Percentiles rank a stretch among this genome's conserved stretches.
Conservation (phyloP, 495 filamentous ascomycete species). For the Trichoderma asperelloides region DNA sequence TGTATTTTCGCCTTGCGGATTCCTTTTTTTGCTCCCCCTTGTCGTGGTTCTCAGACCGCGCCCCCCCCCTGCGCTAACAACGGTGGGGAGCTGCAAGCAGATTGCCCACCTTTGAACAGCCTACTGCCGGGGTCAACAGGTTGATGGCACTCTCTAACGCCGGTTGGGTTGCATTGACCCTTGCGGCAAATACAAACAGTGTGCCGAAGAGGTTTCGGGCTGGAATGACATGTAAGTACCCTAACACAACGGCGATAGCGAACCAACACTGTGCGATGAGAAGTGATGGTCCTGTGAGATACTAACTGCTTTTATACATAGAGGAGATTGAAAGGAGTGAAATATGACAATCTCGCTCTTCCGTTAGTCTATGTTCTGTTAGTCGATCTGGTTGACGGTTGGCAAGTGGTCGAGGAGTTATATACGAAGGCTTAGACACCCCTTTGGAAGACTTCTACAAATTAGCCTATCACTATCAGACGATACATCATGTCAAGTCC, state of each 20-base stretch:
- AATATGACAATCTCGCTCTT: neutral
- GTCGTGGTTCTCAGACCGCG: neutral
- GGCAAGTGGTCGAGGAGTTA: neutral
- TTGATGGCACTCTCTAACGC: neutral
- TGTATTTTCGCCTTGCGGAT: no score
- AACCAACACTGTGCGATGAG: no score
- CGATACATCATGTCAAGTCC: conserved; percentile 11
- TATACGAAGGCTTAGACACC: neutral
- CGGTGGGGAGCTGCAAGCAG: neutral
- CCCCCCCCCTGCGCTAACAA: neutral
- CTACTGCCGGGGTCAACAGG: neutral
- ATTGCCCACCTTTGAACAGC: neutral
- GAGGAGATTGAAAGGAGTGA: neutral
- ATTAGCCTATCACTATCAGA: neutral
- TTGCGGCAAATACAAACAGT: no score
- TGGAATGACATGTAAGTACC: no score
- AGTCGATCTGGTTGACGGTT: neutral
- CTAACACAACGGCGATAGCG: no score
- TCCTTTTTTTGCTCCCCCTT: no score
- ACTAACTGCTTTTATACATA: neutral
- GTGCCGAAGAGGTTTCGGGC: no score
- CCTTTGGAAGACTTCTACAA: neutral
- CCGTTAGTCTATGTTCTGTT: neutral
- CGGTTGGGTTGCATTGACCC: no score
- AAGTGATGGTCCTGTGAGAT: no score